These are phyloP conservation scores for Ulota crispa DNA, from an alignment of 225 moss, liverwort and hornwort genomes.

Conservation along the genomic window DNA sequence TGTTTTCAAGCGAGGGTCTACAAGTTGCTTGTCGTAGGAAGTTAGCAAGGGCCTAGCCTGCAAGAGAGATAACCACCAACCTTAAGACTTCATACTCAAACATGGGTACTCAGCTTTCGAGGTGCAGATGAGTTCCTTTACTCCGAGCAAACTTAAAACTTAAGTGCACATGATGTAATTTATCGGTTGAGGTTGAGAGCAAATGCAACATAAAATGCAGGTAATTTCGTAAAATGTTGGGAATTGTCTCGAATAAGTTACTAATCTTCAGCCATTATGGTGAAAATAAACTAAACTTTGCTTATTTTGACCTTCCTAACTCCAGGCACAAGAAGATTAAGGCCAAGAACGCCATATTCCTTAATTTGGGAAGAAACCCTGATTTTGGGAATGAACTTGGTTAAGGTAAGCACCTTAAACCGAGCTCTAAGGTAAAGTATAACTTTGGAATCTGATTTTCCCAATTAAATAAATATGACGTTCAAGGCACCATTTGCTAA, in stretches of 20 bases:
- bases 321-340: not conserved
- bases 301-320: not conserved
- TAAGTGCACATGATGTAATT: not conserved
- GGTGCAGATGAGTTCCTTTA: not conserved
- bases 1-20: conserved; percentile 53
- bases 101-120: not conserved
- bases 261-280: not conserved
- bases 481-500: not conserved
- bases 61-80: not conserved
- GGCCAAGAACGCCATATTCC: no score
- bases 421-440: no score
- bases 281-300: not conserved
- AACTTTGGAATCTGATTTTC: no score
- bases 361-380: no score
- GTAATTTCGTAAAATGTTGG: not conserved
- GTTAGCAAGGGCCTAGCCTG: conserved; percentile 68
- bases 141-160: not conserved
- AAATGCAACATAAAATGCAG: not conserved
- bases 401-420: no score
- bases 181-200: not conserved
- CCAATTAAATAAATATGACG: no score
- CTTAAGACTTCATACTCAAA: not conserved
- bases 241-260: not conserved
- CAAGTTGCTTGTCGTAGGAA: conserved; percentile 37
- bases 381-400: no score